These are phyloP conservation scores for Pythium guiyangense DNA, from an alignment of 352 stramenopile species.

Conservation along the genomic window DNA sequence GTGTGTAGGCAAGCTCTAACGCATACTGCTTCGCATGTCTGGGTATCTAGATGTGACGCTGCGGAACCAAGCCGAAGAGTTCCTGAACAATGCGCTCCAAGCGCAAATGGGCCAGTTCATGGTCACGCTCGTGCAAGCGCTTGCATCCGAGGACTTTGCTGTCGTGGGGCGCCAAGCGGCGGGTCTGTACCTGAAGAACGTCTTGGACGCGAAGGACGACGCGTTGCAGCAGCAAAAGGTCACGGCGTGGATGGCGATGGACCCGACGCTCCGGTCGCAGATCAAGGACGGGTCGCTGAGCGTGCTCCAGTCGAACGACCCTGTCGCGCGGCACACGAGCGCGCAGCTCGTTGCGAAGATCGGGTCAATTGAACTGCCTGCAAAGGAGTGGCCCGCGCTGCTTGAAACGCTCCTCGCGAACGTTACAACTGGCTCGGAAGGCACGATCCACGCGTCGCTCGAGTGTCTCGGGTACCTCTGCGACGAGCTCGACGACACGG, in stretches of 20 bases:
- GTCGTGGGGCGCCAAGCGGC: slow-evolving; percentile 72
- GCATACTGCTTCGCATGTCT: neutral
- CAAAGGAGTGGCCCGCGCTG: slow-evolving; percentile 93
- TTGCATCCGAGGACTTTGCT: slow-evolving; percentile 73
- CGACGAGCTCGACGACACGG: slow-evolving; percentile 72
- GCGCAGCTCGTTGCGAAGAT: slow-evolving; percentile 93
- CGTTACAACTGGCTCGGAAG: slow-evolving; percentile 80
- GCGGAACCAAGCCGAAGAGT: slow-evolving; percentile 80
- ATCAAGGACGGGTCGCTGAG: slow-evolving; percentile 75
- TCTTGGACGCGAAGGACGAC: slow-evolving; percentile 83
- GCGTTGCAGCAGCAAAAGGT: slow-evolving; percentile 78
- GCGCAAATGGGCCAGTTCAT: slow-evolving; percentile 81
- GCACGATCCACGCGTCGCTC: slow-evolving; percentile 89
- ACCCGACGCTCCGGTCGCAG: slow-evolving; percentile 54
- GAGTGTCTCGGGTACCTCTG: slow-evolving; percentile 84
- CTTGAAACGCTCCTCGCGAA: slow-evolving; percentile 92
- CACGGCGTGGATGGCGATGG: slow-evolving; percentile 72
- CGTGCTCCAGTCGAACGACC: slow-evolving; percentile 58
- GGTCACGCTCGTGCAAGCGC: slow-evolving; percentile 76
- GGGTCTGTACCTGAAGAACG: slow-evolving; percentile 85
- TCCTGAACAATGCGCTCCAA: slow-evolving; percentile 74
- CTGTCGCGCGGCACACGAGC: slow-evolving; percentile 75
- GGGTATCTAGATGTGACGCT: slow-evolving; percentile 42
- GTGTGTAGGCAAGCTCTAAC: too few species aligned
- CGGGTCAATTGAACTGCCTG: slow-evolving; percentile 91